Conservation (phyloP, 148 eudicot species). For the Amaranthus hypochondriacus region DNA sequence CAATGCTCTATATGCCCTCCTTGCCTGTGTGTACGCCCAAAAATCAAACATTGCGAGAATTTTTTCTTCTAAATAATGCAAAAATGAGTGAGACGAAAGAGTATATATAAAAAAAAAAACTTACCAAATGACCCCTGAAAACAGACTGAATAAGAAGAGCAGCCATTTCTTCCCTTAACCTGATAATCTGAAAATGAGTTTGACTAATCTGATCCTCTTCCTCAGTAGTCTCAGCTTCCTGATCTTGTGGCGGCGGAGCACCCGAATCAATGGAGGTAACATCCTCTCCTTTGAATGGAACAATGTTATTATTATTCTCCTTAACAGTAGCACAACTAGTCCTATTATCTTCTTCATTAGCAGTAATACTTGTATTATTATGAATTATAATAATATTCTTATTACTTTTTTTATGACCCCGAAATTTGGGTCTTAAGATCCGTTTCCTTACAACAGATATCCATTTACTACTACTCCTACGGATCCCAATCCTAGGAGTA, state of each 20-base stretch:
- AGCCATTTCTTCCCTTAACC: constrained; percentile 40
- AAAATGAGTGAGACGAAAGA: neutral
- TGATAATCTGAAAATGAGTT: constrained; percentile 12
- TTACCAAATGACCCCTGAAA: constrained; percentile 86
- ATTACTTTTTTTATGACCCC: constrained; percentile 17
- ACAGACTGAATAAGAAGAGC: constrained; percentile 57
- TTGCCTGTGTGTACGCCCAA: constrained; percentile 36
- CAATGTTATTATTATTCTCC: constrained; percentile 1
- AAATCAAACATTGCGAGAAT: no score
- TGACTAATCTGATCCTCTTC: constrained; percentile 1
- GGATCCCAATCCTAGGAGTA: constrained; percentile 17
- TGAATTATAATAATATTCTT: constrained; percentile 50
- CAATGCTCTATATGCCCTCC: constrained; percentile 60
- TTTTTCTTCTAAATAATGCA: no score
- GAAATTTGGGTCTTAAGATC: constrained; percentile 26
- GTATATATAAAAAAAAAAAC: neutral
- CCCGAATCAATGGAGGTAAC: constrained; percentile 26
- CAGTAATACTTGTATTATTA: constrained; percentile 47
- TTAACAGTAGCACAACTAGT: constrained; percentile 33
- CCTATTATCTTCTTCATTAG: constrained; percentile 33
- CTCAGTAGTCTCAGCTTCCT: constrained; percentile 11
- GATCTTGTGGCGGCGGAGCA: constrained; percentile 19
- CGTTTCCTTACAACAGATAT: constrained; percentile 40
- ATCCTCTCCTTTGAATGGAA: constrained; percentile 24
- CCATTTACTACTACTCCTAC: constrained; percentile 31